Evolutionary conservation across 371 early-diverging fungal genomes (phyloP).

Genomic region (Haplosporangium sp.): DNA sequence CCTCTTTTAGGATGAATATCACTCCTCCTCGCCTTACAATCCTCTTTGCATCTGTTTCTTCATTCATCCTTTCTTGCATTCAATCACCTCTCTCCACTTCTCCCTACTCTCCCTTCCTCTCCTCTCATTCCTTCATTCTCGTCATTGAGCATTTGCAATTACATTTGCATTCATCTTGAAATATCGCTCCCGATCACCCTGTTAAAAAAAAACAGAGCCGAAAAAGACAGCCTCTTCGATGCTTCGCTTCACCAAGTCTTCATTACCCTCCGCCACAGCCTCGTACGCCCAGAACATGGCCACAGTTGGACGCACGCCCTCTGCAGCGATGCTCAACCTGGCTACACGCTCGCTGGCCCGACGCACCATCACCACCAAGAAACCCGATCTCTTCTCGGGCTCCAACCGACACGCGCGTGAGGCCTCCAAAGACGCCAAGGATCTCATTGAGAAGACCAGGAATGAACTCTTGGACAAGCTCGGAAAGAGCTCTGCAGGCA

Average conservation of each 20-base stretch:
- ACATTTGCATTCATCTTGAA: too few relatives aligned
- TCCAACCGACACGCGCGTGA: conserved; percentile 18
- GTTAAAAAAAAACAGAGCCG: too few relatives aligned
- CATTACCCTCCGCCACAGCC: neutral
- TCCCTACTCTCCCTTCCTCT: neutral
- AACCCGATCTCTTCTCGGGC: conserved; percentile 21
- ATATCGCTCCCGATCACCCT: too few relatives aligned
- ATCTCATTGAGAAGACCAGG: conserved; percentile 37
- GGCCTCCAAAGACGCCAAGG: conserved; percentile 9
- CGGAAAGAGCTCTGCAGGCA: conserved; percentile 36
- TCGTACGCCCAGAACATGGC: neutral
- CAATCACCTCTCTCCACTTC: neutral
- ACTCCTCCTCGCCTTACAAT: neutral
- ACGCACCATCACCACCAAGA: conserved; percentile 19
- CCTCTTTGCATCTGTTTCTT: conserved; percentile 4
- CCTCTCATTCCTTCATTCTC: neutral
- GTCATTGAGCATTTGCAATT: too few relatives aligned
- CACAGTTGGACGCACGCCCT: neutral
- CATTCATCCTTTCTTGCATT: neutral
- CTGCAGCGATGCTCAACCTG: conserved; percentile 6
- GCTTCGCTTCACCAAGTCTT: conserved; percentile 1
- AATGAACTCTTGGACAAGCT: conserved; percentile 36
- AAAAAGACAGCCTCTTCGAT: neutral
- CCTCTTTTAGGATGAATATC: neutral
- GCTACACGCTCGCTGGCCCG: conserved; percentile 5